These are phyloP conservation scores for Rosellinia necatrix DNA, from an alignment of 2,329 filamentous ascomycete species.

Conservation along the genomic window DNA sequence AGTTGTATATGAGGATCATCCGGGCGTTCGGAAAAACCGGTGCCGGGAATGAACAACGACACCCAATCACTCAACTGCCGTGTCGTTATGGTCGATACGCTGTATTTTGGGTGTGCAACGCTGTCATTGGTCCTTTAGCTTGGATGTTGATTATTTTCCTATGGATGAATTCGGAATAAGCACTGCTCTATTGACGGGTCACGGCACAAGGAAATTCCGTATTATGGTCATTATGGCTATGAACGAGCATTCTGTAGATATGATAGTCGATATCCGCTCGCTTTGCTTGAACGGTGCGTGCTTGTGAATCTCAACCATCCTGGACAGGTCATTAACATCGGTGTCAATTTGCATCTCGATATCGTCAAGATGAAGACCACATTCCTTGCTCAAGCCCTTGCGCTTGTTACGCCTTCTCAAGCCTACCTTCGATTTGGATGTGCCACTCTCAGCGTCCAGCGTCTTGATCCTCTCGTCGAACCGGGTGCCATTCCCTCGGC, in stretches of 20 bases:
- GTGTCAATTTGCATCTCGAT: conserved; percentile 28
- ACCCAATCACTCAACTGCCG: conserved; percentile 38
- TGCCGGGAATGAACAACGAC: conserved; percentile 25
- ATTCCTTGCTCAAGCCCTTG: conserved; percentile 31
- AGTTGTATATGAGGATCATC: conserved; percentile 25
- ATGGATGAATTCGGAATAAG: conserved; percentile 36
- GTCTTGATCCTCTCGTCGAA: conserved; percentile 37
- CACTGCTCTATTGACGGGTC: conserved; percentile 29
- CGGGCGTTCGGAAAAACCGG: conserved; percentile 30
- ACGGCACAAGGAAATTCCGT: conserved; percentile 32
- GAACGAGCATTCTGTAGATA: conserved; percentile 17
- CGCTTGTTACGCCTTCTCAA: conserved; percentile 34
- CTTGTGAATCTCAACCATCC: conserved; percentile 24
- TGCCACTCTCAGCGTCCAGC: conserved; percentile 35
- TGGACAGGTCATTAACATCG: conserved; percentile 22
- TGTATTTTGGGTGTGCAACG: conserved; percentile 28
- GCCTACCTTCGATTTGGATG: conserved; percentile 38
- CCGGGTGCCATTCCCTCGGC: conserved; percentile 34
- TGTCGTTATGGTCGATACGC: conserved; percentile 23
- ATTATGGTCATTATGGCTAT: conserved; percentile 11
- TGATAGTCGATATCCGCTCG: conserved; percentile 20
- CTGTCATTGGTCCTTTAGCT: conserved; percentile 19
- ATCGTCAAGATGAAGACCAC: conserved; percentile 44
- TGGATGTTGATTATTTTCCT: conserved; percentile 30
- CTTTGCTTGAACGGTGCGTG: conserved; percentile 13